Evolutionary conservation across 805 yeast species (phyloP).

Genomic region (Saccharomyces mikatae): DNA sequence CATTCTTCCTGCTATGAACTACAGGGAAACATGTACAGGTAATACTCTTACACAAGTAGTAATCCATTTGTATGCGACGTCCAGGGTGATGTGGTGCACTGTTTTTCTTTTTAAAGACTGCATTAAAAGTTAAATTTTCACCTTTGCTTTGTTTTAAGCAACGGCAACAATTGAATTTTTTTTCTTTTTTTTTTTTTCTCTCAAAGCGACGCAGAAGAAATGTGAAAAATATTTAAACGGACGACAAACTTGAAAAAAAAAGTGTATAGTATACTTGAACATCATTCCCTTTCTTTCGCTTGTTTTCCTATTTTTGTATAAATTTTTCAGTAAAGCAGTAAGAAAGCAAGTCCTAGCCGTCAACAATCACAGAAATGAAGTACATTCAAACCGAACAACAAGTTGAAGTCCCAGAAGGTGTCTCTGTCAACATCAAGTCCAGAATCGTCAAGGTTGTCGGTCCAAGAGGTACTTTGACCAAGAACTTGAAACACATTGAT

Average conservation of each 20-base stretch:
- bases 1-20: not conserved
- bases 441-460: constrained; percentile 87
- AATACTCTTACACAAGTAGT: not conserved
- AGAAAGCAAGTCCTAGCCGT: not conserved
- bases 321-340: too few relatives aligned
- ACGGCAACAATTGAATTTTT: not conserved
- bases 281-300: too few relatives aligned
- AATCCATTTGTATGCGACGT: not conserved
- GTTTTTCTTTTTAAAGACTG: not conserved
- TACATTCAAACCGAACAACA: constrained; percentile 81
- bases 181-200: not conserved
- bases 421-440: constrained; percentile 83
- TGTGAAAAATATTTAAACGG: not conserved
- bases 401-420: constrained; percentile 87
- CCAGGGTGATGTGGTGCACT: not conserved
- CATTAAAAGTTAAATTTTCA: too few relatives aligned
- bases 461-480: constrained; percentile 92
- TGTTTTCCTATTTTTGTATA: too few relatives aligned
- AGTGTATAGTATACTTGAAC: too few relatives aligned
- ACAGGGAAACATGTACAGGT: not conserved
- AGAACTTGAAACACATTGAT: constrained; percentile 89
- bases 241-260: not conserved
- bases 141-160: too few relatives aligned
- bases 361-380: constrained; percentile 43
- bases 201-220: not conserved